phyloP scores from a whole-genome alignment of 352 stramenopile species.

The Pythium guiyangense region DNA sequence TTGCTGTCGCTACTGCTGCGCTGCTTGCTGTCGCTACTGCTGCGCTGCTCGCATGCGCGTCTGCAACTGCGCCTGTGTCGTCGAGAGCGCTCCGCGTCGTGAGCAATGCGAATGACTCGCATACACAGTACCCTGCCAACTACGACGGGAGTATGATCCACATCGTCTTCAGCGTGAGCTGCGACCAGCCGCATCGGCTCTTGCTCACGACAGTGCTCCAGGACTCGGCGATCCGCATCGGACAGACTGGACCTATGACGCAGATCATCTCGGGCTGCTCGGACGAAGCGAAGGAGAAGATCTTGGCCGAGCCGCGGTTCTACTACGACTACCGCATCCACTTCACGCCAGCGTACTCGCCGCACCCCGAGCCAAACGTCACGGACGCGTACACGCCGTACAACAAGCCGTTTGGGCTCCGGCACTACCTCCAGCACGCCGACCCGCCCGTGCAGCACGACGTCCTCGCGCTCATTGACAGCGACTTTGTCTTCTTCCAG shows the following conservation, averaged over 20 bases:
- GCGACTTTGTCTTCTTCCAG: constrained; percentile 13
- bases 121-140: constrained; percentile 5
- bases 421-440: constrained; percentile 21
- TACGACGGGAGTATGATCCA: constrained; percentile 16
- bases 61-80: too few relatives aligned
- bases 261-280: constrained; percentile 31
- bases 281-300: constrained; percentile 18
- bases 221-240: constrained; percentile 16
- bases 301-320: constrained; percentile 27
- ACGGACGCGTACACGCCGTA: constrained; percentile 21
- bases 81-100: too few relatives aligned
- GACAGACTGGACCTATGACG: constrained; percentile 22
- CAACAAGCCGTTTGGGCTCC: constrained; percentile 23
- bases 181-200: constrained; percentile 15
- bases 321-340: constrained; percentile 43
- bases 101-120: too few relatives aligned
- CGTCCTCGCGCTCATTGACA: constrained; percentile 20
- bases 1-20: too few relatives aligned
- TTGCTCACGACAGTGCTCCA: constrained; percentile 19
- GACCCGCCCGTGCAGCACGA: constrained; percentile 20
- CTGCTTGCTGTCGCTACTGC: too few relatives aligned
- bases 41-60: too few relatives aligned
- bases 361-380: constrained; percentile 14
- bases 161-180: constrained; percentile 26
- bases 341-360: constrained; percentile 19